Base-by-base conservation (phyloP, 1,139 yeast genomes). In the Hanseniaspora uvarum region DNA sequence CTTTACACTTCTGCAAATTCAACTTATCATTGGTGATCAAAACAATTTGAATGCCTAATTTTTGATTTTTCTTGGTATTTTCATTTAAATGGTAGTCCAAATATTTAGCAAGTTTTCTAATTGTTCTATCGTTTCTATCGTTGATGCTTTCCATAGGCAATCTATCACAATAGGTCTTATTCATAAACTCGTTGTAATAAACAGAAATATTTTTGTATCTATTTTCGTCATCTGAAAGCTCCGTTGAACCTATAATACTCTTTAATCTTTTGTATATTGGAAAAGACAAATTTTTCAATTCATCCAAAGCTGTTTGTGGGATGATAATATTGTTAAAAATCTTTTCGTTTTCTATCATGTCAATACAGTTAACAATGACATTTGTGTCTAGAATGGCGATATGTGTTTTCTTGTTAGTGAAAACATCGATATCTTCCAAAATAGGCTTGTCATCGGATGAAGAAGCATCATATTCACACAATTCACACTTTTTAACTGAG, bases 261-360 rank as follows among this genome's bases (percentile, higher is more conserved):
- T 97, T 76, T 53, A 92, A 70, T 63, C 98, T 76, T 62, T 85
- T 83, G 65, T 89, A 94, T 30, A 89, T 82, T 2, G 98, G 96
- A 62, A 82, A 79, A 46, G 95, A 86, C 63, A 85, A 75, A 65
- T 87, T 88, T 59, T 88, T 79, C 19, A 89, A 96, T 68, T 94
- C 97, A 62, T 94, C 97, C 46, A 94, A 73, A 1, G 87, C 97
- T 2, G 95, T 84, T 67, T 94, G 98, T 2, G 97, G 96, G 16
- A 94, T 72, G 55, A 94, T 83, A 23, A 89, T 95, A 69, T 94
- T 97, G 63, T 77, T 83, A 64, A 94, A 87, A 56, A 86, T 83
- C 46, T 78, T 76, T 38, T 75, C 74, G 63, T 81, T 83, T 66
- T 94, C 99, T 58, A 94, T 71, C 58, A 92, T 70, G 67, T 92